Percentiles rank a stretch among this genome's conserved stretches.
Conservation (phyloP, 495 filamentous ascomycete species). For the Aspergillus coremiiformis region DNA sequence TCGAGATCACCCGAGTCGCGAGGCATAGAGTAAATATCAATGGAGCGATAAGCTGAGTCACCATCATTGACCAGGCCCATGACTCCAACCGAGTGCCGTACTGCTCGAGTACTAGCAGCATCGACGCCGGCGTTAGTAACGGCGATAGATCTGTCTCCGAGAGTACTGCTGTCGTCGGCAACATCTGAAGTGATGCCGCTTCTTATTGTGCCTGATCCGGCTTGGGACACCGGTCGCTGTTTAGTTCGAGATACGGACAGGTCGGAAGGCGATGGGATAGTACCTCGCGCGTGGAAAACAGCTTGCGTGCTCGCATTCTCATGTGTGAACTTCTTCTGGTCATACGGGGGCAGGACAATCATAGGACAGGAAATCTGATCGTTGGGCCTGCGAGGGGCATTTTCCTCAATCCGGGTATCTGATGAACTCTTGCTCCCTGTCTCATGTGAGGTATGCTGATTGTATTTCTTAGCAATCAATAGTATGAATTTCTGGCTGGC, state of each 20-base stretch:
- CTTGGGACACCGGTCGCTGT: conserved; percentile 21
- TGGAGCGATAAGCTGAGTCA: conserved; percentile 21
- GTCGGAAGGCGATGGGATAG: conserved; percentile 23
- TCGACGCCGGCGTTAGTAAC: conserved; percentile 18
- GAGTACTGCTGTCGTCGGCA: conserved; percentile 25
- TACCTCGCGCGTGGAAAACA: conserved; percentile 30
- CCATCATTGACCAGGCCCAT: conserved; percentile 11
- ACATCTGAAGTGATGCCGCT: conserved; percentile 29
- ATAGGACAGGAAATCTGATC: conserved; percentile 23
- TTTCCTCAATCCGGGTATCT: background rate
- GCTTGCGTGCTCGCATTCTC: conserved; percentile 34
- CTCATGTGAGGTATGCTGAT: background rate
- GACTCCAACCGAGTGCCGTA: conserved; percentile 27
- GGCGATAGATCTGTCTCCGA: conserved; percentile 25
- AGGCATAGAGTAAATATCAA: conserved; percentile 24
- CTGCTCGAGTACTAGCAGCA: conserved; percentile 33
- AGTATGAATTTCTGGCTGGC: background rate
- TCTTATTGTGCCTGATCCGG: conserved; percentile 24
- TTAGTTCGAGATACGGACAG: conserved; percentile 13
- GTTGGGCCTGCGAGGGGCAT: background rate
- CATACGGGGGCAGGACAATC: conserved; percentile 26
- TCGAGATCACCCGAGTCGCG: conserved; percentile 1
- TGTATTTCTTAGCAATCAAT: background rate
- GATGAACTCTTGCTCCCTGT: background rate
- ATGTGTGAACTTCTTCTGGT: conserved; percentile 22